Base-by-base conservation (phyloP, 2,329 filamentous ascomycete species). In the Colletotrichum sp. region DNA sequence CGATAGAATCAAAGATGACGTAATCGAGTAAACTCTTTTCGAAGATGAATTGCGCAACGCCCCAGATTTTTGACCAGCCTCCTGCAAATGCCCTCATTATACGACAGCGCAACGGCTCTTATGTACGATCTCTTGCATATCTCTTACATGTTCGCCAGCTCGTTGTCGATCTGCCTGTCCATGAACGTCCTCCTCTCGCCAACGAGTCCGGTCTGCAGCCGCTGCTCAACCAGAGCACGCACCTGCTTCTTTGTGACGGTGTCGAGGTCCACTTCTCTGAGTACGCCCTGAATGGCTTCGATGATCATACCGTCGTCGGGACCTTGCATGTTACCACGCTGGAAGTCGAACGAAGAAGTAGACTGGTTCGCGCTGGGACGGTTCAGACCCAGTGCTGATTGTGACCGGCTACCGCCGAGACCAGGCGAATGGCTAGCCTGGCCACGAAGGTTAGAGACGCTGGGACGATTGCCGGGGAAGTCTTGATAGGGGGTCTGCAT, bases 161-260 rank as follows among this genome's bases (percentile, higher is more conserved):
- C 96, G 71, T 92, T 91, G 86, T 99, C 97, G 85, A 99, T 98
- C 87, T 96, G 94, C 79, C 93, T 91, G 86, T 98, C 96, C 87
- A 98, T 92, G 87, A 98, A 98, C 18, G 93, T 93, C 83, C 94
- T 93, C 84, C 95, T 93, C 85, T 98, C 96, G 27, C 96, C 96
- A 1, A 91, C 89, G 74, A 98, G 89, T 83, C 98, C 96, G 6
- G 94, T 96, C 87, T 98, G 96, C 77, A 99, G 86, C 80, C 96
- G 92, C 87, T 98, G 96, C 87, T 99, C 97, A 15, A 98, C 96
- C 60, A 98, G 90, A 5, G 95, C 96, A 66, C 95, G 91, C 72
- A 97, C 94, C 87, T 98, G 96, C 88, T 99, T 99, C 92, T 98
- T 99, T 8, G 97, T 99, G 64, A 98, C 95, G n/a, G 91, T 96